Base-by-base conservation (phyloP, 192 early-diverging fungal species). In the Coemansia sp. region DNA sequence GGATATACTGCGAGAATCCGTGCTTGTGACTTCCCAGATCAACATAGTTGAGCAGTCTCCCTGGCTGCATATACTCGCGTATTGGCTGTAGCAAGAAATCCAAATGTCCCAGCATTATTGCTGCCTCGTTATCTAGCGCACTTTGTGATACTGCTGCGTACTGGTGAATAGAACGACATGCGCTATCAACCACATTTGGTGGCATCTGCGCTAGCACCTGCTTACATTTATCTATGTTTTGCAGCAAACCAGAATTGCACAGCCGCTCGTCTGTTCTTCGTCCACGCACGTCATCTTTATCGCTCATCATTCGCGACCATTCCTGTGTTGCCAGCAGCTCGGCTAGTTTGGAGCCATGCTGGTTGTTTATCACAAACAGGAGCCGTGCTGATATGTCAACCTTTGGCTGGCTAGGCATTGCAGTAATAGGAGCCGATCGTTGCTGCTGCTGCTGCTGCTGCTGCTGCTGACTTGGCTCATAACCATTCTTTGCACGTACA, bases 251-350 rank as follows among this genome's bases (percentile, higher is more conserved):
- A 6, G 55, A 13, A 3, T 68, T 54, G 33, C 59, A 68, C 6
- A 69, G 57, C 7, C 55, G 58, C 13, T 20, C 11, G 36, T 69
- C 59, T 0, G 57, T 19, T 11, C 23, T 50, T 8, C 72, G 61
- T 2, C 72, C 72, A 5, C 63, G 12, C 30, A 50, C 35, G 28
- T 55, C 62, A 6, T 68, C 62, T 19, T 31, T 31, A n/a, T 60
- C 72, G 35, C 61, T 63, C 67, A 69, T 69, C 66, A 76, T 68
- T 10, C 72, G 66, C 19, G 50, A 42, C 72, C 72, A 76, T 7
- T 76, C 54, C 16, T 44, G 26, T 6, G 58, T 55, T 8, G 55
- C 19, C 0, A 75, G 53, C 3, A 67, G 51, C 18, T 61, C 38
- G 20, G 50, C 45, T 33, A 75, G 65, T 7, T 12, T 11, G 9